Conservation (phyloP, 129 eudicot genomes). For the Daucus carota region DH1_v3.0 NC_030388.2:12303501-12304000, state of each 20-base stretch:
- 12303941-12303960: background rate
- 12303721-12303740: constrained; percentile 90
- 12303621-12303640: constrained; percentile 73
- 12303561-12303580: constrained; percentile 65
- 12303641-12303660: constrained; percentile 74
- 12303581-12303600: constrained; percentile 90
- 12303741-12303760: constrained; percentile 76
- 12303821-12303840: constrained; percentile 21
- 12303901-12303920: background rate
- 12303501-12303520: constrained; percentile 77
- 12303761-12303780: constrained; percentile 62
- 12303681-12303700: constrained; percentile 78
- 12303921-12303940: background rate
- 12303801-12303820: constrained; percentile 55
- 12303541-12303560: constrained; percentile 76
- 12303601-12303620: constrained; percentile 86
- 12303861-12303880: background rate
- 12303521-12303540: constrained; percentile 53
- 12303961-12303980: background rate
- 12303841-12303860: background rate
- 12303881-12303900: background rate
- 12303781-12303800: constrained; percentile 84
- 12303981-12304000: too few species aligned
- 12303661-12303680: constrained; percentile 81
- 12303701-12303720: constrained; percentile 87